These are phyloP conservation scores for Solanum hybrid DNA, from an alignment of 305 asterid species.

Conservation along the genomic window DNA sequence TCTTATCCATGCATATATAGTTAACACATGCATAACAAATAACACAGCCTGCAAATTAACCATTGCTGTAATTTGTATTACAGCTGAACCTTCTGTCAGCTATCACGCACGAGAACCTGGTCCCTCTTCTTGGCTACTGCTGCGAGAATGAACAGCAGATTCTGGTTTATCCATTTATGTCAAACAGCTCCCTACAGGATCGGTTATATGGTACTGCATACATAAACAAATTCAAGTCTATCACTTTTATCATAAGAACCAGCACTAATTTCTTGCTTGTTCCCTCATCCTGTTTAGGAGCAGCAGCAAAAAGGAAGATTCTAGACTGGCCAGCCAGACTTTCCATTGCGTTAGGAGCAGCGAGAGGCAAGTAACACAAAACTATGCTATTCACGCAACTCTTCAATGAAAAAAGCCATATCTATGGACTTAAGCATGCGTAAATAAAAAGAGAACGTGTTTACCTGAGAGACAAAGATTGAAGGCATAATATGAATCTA, in stretches of 20 bases:
- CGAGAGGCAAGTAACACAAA: constrained; percentile 64
- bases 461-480: not conserved
- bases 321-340: constrained; percentile 89
- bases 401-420: not conserved
- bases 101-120: constrained; percentile 67
- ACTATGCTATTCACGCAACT: constrained; percentile 10
- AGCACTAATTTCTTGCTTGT: constrained; percentile 9
- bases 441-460: not conserved
- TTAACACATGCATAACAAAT: not conserved
- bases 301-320: constrained; percentile 63
- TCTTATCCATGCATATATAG: not conserved
- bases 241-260: not conserved
- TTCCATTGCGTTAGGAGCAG: constrained; percentile 83
- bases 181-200: constrained; percentile 74
- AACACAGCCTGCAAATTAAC: not conserved
- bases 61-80: constrained; percentile 6
- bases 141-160: constrained; percentile 85
- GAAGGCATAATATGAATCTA: not conserved
- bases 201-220: constrained; percentile 63
- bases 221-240: not conserved
- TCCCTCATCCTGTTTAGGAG: constrained; percentile 40
- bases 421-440: not conserved
- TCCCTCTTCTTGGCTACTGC: constrained; percentile 76
- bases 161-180: constrained; percentile 91
- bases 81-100: constrained; percentile 81